These are phyloP conservation scores for Colletotrichum costaricense DNA, from an alignment of 2,329 filamentous ascomycete genomes.

Conservation along the genomic window DNA sequence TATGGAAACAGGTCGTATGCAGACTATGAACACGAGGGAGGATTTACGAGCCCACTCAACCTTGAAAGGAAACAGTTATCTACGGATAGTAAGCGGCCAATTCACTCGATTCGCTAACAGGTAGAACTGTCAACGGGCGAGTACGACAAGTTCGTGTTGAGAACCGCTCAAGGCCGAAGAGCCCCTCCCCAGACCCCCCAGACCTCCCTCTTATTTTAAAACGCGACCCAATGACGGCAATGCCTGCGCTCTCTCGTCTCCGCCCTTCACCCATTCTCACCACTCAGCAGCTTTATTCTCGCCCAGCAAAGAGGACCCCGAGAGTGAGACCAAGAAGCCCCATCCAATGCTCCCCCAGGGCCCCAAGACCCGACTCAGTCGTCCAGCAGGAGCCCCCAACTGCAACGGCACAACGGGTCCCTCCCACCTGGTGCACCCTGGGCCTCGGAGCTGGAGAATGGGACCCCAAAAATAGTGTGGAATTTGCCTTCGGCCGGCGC, in stretches of 20 bases:
- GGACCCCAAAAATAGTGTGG: constrained; percentile 29
- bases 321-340: constrained; percentile 12
- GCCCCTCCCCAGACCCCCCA: constrained; percentile 17
- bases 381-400: neutral
- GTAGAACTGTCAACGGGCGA: neutral
- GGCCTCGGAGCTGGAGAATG: constrained; percentile 4
- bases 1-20: neutral
- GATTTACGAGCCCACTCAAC: neutral
- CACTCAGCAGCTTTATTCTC: neutral
- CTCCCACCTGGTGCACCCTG: constrained; percentile 5
- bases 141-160: neutral
- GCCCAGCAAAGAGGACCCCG: neutral
- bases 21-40: neutral
- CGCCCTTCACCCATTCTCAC: neutral
- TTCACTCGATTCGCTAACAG: neutral
- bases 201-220: constrained; percentile 33
- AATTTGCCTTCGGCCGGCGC: constrained; percentile 19
- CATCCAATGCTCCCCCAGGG: neutral
- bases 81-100: too few relatives aligned
- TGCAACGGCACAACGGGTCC: neutral
- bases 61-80: neutral
- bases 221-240: constrained; percentile 31
- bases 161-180: neutral
- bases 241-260: constrained; percentile 14
- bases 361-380: neutral